These are phyloP conservation scores for Neonectria punicea DNA, from an alignment of 2,329 filamentous ascomycete genomes.

Conservation along the genomic window DNA sequence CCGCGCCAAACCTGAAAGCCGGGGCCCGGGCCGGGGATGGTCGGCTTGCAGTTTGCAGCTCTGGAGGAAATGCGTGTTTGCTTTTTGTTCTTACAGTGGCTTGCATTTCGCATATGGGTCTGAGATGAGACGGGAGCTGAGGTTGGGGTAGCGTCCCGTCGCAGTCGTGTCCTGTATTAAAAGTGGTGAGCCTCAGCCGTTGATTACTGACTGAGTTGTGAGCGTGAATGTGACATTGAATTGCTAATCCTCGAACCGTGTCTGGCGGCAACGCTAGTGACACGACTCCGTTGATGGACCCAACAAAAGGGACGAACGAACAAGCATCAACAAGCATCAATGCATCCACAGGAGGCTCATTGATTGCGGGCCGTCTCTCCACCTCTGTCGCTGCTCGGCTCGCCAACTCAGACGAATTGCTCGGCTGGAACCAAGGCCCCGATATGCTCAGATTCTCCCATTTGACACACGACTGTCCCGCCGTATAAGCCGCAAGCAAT, in stretches of 20 bases:
- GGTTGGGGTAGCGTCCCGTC: neutral
- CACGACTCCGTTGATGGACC: conserved; percentile 1
- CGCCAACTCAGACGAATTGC: conserved; percentile 2
- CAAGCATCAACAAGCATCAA: conserved; percentile 18
- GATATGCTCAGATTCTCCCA: neutral
- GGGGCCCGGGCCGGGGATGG: conserved; percentile 28
- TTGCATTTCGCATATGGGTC: neutral
- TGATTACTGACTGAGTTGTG: too few species aligned
- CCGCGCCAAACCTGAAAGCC: conserved; percentile 6
- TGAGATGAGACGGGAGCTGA: neutral
- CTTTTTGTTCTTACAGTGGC: conserved; percentile 12
- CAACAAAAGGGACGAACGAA: conserved; percentile 16
- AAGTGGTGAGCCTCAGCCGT: neutral
- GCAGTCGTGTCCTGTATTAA: neutral
- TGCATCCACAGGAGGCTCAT: conserved; percentile 32
- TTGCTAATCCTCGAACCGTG: conserved; percentile 20
- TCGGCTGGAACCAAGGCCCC: conserved; percentile 18
- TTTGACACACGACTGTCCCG: neutral
- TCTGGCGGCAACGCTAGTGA: conserved; percentile 13
- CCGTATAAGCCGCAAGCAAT: neutral
- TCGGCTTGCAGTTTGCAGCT: neutral
- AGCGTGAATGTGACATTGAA: conserved; percentile 1
- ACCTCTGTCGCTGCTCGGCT: conserved; percentile 20
- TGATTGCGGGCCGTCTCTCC: conserved; percentile 27
- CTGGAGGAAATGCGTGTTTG: conserved; percentile 7